Conservation (phyloP, 371 early-diverging fungal genomes). For the Lichtheimia corymbifera region DNA sequence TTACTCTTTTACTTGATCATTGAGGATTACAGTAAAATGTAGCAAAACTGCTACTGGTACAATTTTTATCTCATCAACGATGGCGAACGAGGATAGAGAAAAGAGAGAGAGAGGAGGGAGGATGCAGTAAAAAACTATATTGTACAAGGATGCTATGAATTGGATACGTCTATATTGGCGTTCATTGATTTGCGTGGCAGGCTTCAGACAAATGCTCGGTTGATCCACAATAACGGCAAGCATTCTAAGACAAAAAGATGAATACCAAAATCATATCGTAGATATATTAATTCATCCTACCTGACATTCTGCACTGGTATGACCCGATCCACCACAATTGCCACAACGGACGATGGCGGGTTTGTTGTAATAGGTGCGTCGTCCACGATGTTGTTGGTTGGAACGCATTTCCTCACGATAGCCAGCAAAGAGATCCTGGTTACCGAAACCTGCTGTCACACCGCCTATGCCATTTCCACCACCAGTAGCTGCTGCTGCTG, state of each 20-base stretch:
- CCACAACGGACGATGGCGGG: slow-evolving; percentile 36
- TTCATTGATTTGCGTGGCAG: slow-evolving; percentile 23
- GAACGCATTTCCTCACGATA: slow-evolving; percentile 20
- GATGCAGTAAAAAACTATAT: too few species aligned
- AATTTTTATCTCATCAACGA: too few species aligned
- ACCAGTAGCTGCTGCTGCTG: background rate
- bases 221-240: slow-evolving; percentile 46
- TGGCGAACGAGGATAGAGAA: too few species aligned
- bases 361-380: slow-evolving; percentile 8
- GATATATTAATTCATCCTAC: slow-evolving; percentile 18
- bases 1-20: too few species aligned
- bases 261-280: background rate
- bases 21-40: too few species aligned
- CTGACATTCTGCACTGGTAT: slow-evolving; percentile 52
- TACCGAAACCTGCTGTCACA: slow-evolving; percentile 24
- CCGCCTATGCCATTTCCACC: slow-evolving; percentile 11
- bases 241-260: slow-evolving; percentile 15
- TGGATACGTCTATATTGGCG: too few species aligned
- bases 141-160: too few species aligned
- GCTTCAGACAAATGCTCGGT: slow-evolving; percentile 38
- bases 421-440: slow-evolving; percentile 23
- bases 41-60: too few species aligned
- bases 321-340: slow-evolving; percentile 57
- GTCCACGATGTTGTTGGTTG: slow-evolving; percentile 6
- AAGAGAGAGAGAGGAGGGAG: too few species aligned